Percentiles rank a stretch among this genome's conserved stretches.
Evolutionary conservation across 163 green algal species (phyloP).

Genomic region (Prototheca cutis): DNA sequence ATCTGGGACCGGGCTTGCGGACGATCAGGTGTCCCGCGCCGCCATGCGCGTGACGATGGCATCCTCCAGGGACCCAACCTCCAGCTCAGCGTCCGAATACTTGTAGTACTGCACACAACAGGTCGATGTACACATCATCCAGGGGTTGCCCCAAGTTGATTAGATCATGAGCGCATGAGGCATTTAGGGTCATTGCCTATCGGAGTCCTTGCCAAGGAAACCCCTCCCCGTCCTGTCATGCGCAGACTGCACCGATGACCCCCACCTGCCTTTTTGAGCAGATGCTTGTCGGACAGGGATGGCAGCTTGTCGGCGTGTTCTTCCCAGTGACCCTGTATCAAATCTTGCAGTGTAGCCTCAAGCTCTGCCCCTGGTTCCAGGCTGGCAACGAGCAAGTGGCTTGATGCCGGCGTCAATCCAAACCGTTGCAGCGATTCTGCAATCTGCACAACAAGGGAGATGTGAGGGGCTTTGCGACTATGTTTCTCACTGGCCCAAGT

Average conservation of each 20-base stretch:
- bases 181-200: no score
- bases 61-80: constrained; percentile 32
- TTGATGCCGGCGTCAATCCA: constrained; percentile 34
- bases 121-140: no score
- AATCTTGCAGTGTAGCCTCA: constrained; percentile 16
- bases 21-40: constrained; percentile 5
- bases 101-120: constrained; percentile 54
- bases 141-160: no score
- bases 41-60: constrained; percentile 35
- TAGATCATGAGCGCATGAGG: no score
- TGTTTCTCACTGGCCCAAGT: no score
- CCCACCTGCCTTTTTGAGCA: constrained; percentile 30
- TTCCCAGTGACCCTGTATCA: constrained; percentile 22
- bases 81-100: constrained; percentile 35
- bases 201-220: no score
- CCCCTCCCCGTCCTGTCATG: no score
- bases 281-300: constrained; percentile 6
- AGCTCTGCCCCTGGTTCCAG: constrained; percentile 44
- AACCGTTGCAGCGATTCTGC: constrained; percentile 42
- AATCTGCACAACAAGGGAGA: constrained; percentile 51
- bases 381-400: constrained; percentile 37
- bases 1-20: no score
- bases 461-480: no score
- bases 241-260: no score
- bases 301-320: constrained; percentile 13